Conservation (phyloP, 306 rosid species). For the Herpetospermum pedunculosum region DNA sequence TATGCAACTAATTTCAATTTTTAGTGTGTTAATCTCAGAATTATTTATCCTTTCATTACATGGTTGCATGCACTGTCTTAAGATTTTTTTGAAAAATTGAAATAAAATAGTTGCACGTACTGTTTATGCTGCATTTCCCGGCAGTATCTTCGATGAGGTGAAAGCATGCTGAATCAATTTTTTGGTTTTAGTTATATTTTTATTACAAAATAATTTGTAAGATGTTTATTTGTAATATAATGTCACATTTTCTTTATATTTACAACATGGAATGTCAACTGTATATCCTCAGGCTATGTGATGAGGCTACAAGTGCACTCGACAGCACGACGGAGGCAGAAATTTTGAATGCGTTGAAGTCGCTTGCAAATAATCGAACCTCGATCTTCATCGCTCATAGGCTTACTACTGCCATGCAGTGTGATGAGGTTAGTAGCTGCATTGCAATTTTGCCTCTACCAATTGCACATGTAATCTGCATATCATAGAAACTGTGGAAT, state of each 20-base stretch:
- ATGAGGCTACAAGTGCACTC: slow-evolving; percentile 98
- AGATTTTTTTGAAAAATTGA: not conserved
- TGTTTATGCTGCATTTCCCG: not conserved
- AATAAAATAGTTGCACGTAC: not conserved
- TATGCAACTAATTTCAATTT: not conserved
- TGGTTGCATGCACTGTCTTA: not conserved
- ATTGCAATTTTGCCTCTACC: not conserved
- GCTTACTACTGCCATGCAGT: slow-evolving; percentile 98
- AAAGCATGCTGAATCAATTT: not conserved
- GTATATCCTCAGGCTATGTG: slow-evolving; percentile 55
- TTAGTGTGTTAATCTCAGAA: not conserved
- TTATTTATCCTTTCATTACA: not conserved
- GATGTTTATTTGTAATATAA: not conserved
- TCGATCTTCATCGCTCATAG: slow-evolving; percentile 93
- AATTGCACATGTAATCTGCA: not conserved
- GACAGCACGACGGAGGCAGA: slow-evolving; percentile 99
- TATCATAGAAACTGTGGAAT: not conserved
- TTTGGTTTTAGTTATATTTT: not conserved
- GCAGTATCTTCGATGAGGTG: not conserved
- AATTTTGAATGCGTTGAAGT: slow-evolving; percentile 71
- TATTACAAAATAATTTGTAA: not conserved
- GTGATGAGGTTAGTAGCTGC: slow-evolving; percentile 60
- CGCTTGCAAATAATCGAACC: slow-evolving; percentile 69
- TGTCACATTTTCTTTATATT: not conserved
- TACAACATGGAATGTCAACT: not conserved